Percentiles rank a stretch among this genome's conserved stretches.
These are phyloP conservation scores for Tolypocladium pustulatum DNA, from an alignment of 2,329 filamentous ascomycete species.

Conservation along the genomic window DNA sequence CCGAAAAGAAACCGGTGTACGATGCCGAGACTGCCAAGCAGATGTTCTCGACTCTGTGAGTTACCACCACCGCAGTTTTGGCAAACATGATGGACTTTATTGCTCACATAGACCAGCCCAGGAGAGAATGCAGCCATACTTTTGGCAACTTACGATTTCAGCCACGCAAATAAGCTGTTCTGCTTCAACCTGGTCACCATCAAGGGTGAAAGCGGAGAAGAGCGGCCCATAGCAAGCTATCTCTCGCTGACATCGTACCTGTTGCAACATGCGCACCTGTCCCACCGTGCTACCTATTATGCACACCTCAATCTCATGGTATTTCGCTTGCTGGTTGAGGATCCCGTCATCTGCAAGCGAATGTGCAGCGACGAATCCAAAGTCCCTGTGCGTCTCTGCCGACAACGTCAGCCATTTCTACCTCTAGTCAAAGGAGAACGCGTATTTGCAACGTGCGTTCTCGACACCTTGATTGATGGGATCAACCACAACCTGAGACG, in stretches of 20 bases:
- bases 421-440: constrained; percentile 65
- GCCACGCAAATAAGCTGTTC: constrained; percentile 90
- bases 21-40: constrained; percentile 74
- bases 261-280: constrained; percentile 85
- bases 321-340: constrained; percentile 77
- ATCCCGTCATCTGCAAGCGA: constrained; percentile 68
- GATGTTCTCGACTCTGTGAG: constrained; percentile 70
- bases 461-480: constrained; percentile 83
- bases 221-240: constrained; percentile 70
- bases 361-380: constrained; percentile 74
- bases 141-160: constrained; percentile 85
- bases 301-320: constrained; percentile 78
- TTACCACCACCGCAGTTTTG: constrained; percentile 7
- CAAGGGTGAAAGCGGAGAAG: constrained; percentile 50
- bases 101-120: constrained; percentile 43
- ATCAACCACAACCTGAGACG: constrained; percentile 89
- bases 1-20: constrained; percentile 45
- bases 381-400: constrained; percentile 67
- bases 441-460: constrained; percentile 61
- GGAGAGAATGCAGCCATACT: constrained; percentile 69
- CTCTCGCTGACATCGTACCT: constrained; percentile 87
- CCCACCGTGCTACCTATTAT: constrained; percentile 67
- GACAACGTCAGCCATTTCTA: constrained; percentile 78
- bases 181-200: constrained; percentile 70
- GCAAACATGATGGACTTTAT: constrained; percentile 4